Evolutionary conservation across 192 early-diverging fungal genomes (phyloP).

Genomic region (Linderina pennispora): DNA sequence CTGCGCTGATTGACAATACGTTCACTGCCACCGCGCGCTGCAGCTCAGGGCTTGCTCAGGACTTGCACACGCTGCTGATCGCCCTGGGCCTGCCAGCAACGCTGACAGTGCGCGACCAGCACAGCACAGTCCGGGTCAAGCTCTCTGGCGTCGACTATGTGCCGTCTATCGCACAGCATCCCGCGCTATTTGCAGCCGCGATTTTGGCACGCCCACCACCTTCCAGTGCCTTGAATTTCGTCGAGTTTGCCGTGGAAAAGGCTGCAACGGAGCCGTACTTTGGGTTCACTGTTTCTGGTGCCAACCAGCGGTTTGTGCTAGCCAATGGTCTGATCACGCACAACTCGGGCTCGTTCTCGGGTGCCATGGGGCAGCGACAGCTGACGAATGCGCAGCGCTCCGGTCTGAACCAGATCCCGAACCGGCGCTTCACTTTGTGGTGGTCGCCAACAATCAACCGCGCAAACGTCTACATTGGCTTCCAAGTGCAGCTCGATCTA

Average conservation of each 20-base stretch:
- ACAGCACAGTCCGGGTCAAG: too few relatives aligned
- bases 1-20: background rate
- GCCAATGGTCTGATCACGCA: slow-evolving; percentile 41
- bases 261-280: slow-evolving; percentile 17
- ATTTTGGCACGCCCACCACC: background rate
- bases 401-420: slow-evolving; percentile 99
- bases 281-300: slow-evolving; percentile 19
- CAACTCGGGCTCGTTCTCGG: slow-evolving; percentile 63
- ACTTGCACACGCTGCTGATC: slow-evolving; percentile 3
- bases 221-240: background rate
- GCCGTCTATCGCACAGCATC: background rate
- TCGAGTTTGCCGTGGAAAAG: slow-evolving; percentile 15
- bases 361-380: slow-evolving; percentile 93
- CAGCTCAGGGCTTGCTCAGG: background rate
- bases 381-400: slow-evolving; percentile 97
- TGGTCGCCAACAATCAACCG: slow-evolving; percentile 99
- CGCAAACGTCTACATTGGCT: slow-evolving; percentile 98
- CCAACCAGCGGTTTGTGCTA: slow-evolving; percentile 46
- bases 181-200: background rate
- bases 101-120: too few relatives aligned
- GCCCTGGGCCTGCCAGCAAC: slow-evolving; percentile 1
- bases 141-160: background rate
- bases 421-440: slow-evolving; percentile 99
- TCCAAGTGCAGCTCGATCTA: slow-evolving; percentile 99
- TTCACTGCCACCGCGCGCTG: background rate